Base-by-base conservation (phyloP, 1,284 basidiomycete species). In the Apiotrichum mycotoxinovorans region DNA sequence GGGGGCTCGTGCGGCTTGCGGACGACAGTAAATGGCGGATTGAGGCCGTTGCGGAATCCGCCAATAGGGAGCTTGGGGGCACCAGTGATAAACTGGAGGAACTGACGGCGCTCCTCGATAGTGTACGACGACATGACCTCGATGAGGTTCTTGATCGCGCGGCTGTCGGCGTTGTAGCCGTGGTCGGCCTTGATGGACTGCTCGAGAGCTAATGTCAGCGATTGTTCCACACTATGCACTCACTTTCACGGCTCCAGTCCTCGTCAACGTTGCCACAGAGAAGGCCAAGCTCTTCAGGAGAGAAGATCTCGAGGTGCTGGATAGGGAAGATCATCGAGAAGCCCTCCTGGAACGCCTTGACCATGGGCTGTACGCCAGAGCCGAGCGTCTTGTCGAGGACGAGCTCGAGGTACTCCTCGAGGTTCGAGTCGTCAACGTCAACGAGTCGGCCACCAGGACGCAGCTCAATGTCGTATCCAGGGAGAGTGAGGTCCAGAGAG, bases 101-200 rank as follows among this genome's bases (percentile, higher is more conserved):
- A 98, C 60, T 88, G 87, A 59, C 96, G 86, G 40, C 95, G 85
- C 44, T 85, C 83, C 2, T 83, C 74, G 22, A 75, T 75, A 66
- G 89, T 86, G 69, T 90, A 97, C 51, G 84, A 82, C 0, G 89
- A 81, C 86, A 99, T 90, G 66, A 94, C 84, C 56, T 88, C 87
- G 37, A 97, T 79, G 59, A 99, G 82, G 70, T 93, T 87, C 44
- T 86, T 85, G 65, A 98, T 93, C 1, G 92, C 85, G 30, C 86
- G 84, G 71, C 91, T 95, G 73, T 98, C 95, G 22, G 89, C 85
- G 64, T 94, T 94, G 81, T 95, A 98, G 12, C 96, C 96, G 74
- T 99, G 96, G 71, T 99, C 96, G 12, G 96, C 95, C 77, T 98
- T 98, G 77, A 98, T 79, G 7, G 88, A 85, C 70, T 93, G 90